Evolutionary conservation across 2,329 filamentous ascomycete genomes (phyloP), one percentile per base, ranked within the genome.

Genomic region (Tetracladium maxilliforme): DNA sequence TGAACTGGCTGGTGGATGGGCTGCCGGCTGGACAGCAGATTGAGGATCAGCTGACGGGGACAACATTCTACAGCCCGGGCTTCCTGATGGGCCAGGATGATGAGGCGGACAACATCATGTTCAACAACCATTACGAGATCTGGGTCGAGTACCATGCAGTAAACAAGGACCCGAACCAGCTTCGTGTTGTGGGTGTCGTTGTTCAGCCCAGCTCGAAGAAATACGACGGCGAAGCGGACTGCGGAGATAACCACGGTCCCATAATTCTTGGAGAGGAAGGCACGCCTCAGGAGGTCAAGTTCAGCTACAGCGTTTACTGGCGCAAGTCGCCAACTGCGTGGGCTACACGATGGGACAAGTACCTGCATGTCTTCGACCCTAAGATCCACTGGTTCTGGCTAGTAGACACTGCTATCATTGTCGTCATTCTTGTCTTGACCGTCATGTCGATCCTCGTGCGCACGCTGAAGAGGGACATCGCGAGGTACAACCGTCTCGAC

Each of bases 301-400:
- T 82, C 58, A 93, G 84, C 5, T 98, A 98, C 56, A 83, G 79
- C 36, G 82, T 95, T 10, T 79, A 76, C 51, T 98, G 90, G 90
- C 68, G 65, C 29, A 70, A 73, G 37, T 94, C 84, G 1, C 45
- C 64, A 1, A 95, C 86, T 2, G 81, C 79, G 2, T 98, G 92
- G 76, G 90, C 90, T 15, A 98, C 90, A 9, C 71, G 90, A 35
- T 98, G 90, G 90, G 90, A 98, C 61, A 95, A 93, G 54, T 95
- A 95, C 47, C 65, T 98, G 18, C 87, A 95, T 44, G 87, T 98
- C 16, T 92, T 86, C 45, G 86, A 95, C 49, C 86, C 90, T 26
- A 92, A 90, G 60, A 95, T 98, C 40, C 90, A 98, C 51, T 98
- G 90, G 90, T 93, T 95, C 58, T 94, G 86, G 31, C 71, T 98